Percentiles rank a stretch among this genome's conserved stretches.
phyloP scores from a whole-genome alignment of 139 green algal species.

The Coelastrella sp. region DNA sequence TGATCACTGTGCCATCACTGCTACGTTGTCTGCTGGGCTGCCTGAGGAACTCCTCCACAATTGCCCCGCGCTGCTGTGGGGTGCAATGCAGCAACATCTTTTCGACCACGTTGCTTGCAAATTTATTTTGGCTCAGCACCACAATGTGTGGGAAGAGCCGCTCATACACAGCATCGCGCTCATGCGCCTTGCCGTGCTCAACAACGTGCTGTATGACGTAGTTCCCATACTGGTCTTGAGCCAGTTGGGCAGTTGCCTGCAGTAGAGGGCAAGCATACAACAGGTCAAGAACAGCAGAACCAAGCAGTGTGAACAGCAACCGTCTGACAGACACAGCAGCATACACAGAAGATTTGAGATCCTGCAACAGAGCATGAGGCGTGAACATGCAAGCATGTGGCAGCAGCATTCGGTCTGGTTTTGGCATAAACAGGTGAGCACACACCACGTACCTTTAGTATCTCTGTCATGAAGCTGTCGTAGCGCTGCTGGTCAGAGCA shows the following conservation, averaged over 20 bases:
- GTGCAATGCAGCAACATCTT: slow-evolving; percentile 84
- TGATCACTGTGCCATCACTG: background rate
- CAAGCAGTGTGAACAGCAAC: background rate
- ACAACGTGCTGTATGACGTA: slow-evolving; percentile 95
- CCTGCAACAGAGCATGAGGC: background rate
- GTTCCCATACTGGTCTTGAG: slow-evolving; percentile 94
- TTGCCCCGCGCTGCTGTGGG: slow-evolving; percentile 66
- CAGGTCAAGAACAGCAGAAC: background rate
- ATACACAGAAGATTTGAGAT: no score
- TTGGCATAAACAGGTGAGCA: no score
- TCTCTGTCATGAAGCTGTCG: slow-evolving; percentile 55
- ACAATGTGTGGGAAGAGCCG: slow-evolving; percentile 73
- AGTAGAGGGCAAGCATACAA: slow-evolving; percentile 23
- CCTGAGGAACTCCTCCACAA: slow-evolving; percentile 77
- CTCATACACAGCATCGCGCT: slow-evolving; percentile 63
- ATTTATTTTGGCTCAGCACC: slow-evolving; percentile 90
- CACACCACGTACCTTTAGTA: slow-evolving; percentile 51
- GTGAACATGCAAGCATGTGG: no score
- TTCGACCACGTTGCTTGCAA: slow-evolving; percentile 95
- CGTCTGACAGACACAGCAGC: background rate
- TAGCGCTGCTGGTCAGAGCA: slow-evolving; percentile 65
- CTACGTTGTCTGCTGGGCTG: slow-evolving; percentile 2
- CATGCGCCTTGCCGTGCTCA: slow-evolving; percentile 60
- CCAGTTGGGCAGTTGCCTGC: slow-evolving; percentile 61
- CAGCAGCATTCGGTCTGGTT: no score